Evolutionary conservation across 2,329 filamentous ascomycete genomes (phyloP), one percentile per base, ranked within the genome.

Genomic region (Geosmithia flava): DNA sequence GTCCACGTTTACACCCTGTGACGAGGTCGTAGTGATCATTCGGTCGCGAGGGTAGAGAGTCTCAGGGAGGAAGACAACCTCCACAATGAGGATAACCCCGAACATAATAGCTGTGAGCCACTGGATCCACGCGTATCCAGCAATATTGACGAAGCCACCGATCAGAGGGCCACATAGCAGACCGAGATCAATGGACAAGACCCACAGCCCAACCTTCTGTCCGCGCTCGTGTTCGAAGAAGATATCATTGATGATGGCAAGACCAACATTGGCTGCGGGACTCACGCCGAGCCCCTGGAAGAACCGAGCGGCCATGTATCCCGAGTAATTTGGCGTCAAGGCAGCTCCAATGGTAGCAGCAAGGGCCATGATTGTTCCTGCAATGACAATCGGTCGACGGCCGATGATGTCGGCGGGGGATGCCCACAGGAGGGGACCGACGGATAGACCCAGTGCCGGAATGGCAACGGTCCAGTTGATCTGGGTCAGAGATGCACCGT

Each of bases 171-270:
- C 73, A 3, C 72, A 55, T 1, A 78, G 62, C 5, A 74, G 60
- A 4, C 75, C 75, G 5, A 69, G 59, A 52, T 78, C 73, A 44
- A 76, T 66, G n/a, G 75, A 71, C 42, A 80, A 60, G 2, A 76
- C 74, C 74, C 75, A 80, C 15, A 79, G 54, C 0, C 76, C 76
- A 23, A 78, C 62, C 53, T 76, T 75, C 49, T 70, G 67, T 1
- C 76, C 75, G 53, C 78, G 69, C 54, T 78, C 73, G 53, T 77
- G 69, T 53, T 78, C 73, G 53, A 74, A 79, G 53, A 76, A 80
- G 16, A 78, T 53, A 58, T 77, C 74, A 51, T 71, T 71, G 49
- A 76, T 66, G 51, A 77, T 66, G 23, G 72, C 72, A 56, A 79
- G 64, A 0, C 76, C 76, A 13, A 79, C 71, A 2, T 71, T 78